Evolutionary conservation across 2,329 filamentous ascomycete species (phyloP).

Genomic region (Emmonsiellopsis sp.): DNA sequence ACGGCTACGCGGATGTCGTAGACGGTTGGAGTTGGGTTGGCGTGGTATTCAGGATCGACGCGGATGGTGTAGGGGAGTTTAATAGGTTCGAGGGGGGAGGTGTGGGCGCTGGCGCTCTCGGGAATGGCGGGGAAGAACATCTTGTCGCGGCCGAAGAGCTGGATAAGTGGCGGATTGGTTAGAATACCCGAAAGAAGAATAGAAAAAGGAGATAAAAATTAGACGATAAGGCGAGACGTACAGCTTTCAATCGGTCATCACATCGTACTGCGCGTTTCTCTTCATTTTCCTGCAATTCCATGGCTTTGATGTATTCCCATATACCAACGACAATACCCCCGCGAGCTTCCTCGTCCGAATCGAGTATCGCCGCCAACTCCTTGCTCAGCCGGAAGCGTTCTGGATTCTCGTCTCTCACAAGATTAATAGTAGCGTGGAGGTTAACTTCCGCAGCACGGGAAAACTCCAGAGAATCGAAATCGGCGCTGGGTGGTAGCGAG

Average conservation of each 20-base stretch:
- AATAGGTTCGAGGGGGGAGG: slow-evolving; percentile 70
- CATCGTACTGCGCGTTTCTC: slow-evolving; percentile 90
- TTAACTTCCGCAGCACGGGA: slow-evolving; percentile 90
- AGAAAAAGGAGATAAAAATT: neutral
- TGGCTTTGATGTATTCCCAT: slow-evolving; percentile 88
- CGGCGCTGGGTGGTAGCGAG: slow-evolving; percentile 55
- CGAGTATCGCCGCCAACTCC: slow-evolving; percentile 72
- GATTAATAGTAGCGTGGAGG: slow-evolving; percentile 78
- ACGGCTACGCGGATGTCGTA: slow-evolving; percentile 83
- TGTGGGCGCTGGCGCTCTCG: slow-evolving; percentile 68
- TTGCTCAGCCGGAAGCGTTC: slow-evolving; percentile 76
- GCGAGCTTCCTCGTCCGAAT: slow-evolving; percentile 77
- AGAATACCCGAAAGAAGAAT: slow-evolving; percentile 1
- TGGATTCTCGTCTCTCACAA: slow-evolving; percentile 73
- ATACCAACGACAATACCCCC: slow-evolving; percentile 83
- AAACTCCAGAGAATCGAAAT: slow-evolving; percentile 88
- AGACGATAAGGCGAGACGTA: slow-evolving; percentile 34
- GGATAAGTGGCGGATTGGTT: slow-evolving; percentile 12
- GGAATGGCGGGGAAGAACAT: slow-evolving; percentile 81
- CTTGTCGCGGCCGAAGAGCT: slow-evolving; percentile 66
- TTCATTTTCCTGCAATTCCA: slow-evolving; percentile 84
- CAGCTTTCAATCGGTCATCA: slow-evolving; percentile 70
- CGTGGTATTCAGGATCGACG: slow-evolving; percentile 75
- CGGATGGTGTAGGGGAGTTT: slow-evolving; percentile 87
- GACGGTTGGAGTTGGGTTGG: slow-evolving; percentile 65